A percentile compares a stretch with the other conserved stretches of the same genome.
These are phyloP conservation scores for Stephanodiscus triporus DNA, from an alignment of 108 stramenopile species.

Conservation along the genomic window DNA sequence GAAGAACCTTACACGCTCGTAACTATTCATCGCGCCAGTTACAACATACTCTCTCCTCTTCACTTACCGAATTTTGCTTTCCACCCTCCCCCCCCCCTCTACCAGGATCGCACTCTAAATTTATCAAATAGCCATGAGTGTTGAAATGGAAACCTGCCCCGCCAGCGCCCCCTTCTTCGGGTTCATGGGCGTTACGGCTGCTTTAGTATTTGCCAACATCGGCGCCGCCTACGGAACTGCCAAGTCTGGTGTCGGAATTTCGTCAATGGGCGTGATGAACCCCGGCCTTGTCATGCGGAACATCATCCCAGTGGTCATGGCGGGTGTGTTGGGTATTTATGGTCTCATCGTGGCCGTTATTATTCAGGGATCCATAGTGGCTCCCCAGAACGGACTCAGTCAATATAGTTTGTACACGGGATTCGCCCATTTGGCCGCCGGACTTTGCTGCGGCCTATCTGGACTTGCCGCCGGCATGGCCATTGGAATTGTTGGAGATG, in stretches of 20 bases:
- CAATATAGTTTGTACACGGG: conserved; percentile 95
- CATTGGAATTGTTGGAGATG: conserved; percentile 99
- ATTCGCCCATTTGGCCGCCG: conserved; percentile 97
- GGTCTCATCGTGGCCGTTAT: conserved; percentile 99
- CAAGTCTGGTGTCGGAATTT: conserved; percentile 98
- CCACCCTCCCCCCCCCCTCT: not conserved
- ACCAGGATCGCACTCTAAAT: conserved; percentile 6
- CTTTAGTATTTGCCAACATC: conserved; percentile 94
- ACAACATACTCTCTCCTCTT: too few relatives aligned
- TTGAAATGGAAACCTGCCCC: conserved; percentile 93
- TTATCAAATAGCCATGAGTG: conserved; percentile 65
- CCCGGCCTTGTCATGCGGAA: conserved; percentile 98
- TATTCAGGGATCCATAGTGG: conserved; percentile 89
- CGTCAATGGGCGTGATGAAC: conserved; percentile 99
- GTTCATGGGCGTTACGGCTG: conserved; percentile 89
- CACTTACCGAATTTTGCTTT: too few relatives aligned
- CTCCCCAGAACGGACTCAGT: conserved; percentile 72
- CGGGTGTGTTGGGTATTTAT: conserved; percentile 99
- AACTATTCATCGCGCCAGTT: too few relatives aligned
- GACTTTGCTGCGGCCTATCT: conserved; percentile 97
- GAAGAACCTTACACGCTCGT: too few relatives aligned
- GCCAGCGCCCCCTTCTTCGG: conserved; percentile 90
- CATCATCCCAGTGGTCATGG: conserved; percentile 99
- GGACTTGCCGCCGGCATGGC: conserved; percentile 99
- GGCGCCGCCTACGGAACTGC: conserved; percentile 99